Conservation (phyloP, 139 green algal genomes). For the Coelastrella sp. region DNA sequence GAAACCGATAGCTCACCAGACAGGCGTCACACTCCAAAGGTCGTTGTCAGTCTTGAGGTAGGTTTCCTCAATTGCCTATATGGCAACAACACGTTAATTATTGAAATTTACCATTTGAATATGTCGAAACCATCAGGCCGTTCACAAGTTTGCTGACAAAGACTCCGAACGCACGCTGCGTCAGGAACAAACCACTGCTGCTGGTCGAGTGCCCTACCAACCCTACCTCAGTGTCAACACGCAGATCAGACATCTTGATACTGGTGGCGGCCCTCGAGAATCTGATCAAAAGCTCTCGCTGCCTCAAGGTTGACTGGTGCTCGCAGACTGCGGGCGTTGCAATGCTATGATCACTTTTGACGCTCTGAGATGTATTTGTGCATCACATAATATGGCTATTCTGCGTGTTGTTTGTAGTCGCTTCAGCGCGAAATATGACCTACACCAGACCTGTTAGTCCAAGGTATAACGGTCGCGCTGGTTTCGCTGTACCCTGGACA, state of each 20-base stretch:
- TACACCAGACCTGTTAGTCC: background rate
- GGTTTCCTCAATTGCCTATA: constrained; percentile 9
- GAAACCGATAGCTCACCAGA: background rate
- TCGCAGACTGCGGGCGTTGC: background rate
- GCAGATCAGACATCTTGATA: constrained; percentile 31
- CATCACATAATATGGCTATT: no score
- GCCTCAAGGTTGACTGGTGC: background rate
- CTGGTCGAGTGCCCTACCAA: background rate
- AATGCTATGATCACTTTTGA: no score
- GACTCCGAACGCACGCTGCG: background rate
- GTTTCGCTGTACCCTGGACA: background rate
- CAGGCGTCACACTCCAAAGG: constrained; percentile 1
- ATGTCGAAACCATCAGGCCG: no score
- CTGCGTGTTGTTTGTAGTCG: background rate
- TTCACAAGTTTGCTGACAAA: background rate
- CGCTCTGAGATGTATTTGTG: no score
- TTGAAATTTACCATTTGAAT: no score
- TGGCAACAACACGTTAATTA: no score
- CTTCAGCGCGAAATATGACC: no score
- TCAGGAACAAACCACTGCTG: background rate
- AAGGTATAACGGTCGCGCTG: background rate
- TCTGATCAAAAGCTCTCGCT: background rate
- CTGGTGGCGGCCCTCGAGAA: background rate
- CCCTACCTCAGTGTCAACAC: constrained; percentile 18
- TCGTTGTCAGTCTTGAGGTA: constrained; percentile 7